These are phyloP conservation scores for Boletus smithii DNA, from an alignment of 1,284 basidiomycete genomes.

Conservation along the genomic window DNA sequence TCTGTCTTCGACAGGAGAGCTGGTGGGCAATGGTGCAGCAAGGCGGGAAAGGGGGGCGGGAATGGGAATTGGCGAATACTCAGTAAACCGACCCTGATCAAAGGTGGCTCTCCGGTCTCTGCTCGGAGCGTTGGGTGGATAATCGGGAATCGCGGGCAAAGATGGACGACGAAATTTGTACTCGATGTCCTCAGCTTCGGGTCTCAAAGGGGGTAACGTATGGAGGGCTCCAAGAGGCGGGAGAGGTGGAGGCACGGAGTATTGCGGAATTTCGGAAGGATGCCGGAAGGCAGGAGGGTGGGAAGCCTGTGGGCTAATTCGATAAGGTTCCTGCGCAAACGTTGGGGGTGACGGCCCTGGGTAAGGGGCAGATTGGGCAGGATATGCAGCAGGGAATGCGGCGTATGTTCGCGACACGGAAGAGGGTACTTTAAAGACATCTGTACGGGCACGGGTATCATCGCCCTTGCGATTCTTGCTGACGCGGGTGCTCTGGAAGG, in stretches of 20 bases:
- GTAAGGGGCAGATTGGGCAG: constrained; percentile 30
- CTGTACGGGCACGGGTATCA: constrained; percentile 25
- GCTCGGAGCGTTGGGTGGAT: constrained; percentile 3
- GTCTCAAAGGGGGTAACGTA: constrained; percentile 30
- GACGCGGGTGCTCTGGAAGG: constrained; percentile 62
- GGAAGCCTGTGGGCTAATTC: constrained; percentile 20
- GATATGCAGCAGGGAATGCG: constrained; percentile 48
- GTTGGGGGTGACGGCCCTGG: constrained; percentile 24
- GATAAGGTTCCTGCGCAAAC: constrained; percentile 28
- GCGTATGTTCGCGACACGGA: constrained; percentile 50
- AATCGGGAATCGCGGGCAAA: constrained; percentile 18
- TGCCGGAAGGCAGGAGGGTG: constrained; percentile 23
- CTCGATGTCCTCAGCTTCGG: constrained; percentile 27
- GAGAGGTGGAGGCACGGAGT: constrained; percentile 26
- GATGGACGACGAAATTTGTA: constrained; percentile 35
- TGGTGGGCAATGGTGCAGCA: background rate
- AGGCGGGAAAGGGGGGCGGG: constrained; percentile 6
- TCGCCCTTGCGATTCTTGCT: constrained; percentile 44
- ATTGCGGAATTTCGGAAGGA: constrained; percentile 28
- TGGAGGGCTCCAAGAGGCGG: constrained; percentile 24
- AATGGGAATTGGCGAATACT: constrained; percentile 11
- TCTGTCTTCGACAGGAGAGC: constrained; percentile 14
- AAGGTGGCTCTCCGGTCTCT: constrained; percentile 17
- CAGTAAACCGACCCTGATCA: constrained; percentile 17
- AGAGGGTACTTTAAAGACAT: constrained; percentile 29